phyloP scores from a whole-genome alignment of 2,329 filamentous ascomycete genomes.

The Emericellopsis atlantica region DNA sequence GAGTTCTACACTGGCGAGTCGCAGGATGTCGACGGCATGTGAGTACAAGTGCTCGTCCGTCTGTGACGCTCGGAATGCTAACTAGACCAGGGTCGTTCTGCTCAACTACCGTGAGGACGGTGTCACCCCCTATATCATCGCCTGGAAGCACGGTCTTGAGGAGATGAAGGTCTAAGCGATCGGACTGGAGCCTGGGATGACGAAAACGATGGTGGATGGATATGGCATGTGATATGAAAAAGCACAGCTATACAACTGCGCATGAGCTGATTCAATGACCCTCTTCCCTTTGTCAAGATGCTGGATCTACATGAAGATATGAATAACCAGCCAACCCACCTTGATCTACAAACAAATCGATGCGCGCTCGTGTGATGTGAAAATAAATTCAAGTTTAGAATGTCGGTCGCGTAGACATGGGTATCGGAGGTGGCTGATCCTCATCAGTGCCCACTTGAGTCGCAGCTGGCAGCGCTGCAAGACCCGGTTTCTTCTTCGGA shows the following conservation, averaged over 20 bases:
- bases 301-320: too few relatives aligned
- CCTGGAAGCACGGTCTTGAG: slow-evolving; percentile 91
- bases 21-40: slow-evolving; percentile 93
- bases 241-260: too few relatives aligned
- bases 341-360: background rate
- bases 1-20: slow-evolving; percentile 89
- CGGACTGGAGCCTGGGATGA: background rate
- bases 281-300: too few relatives aligned
- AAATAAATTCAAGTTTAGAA: slow-evolving; percentile 16
- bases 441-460: slow-evolving; percentile 9
- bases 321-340: too few relatives aligned
- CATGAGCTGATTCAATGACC: too few relatives aligned
- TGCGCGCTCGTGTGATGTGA: background rate
- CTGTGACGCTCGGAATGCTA: slow-evolving; percentile 1
- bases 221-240: too few relatives aligned
- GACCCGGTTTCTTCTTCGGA: slow-evolving; percentile 36
- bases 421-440: slow-evolving; percentile 34
- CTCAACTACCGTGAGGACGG: slow-evolving; percentile 98
- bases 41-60: slow-evolving; percentile 24
- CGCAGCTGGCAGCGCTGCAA: slow-evolving; percentile 11
- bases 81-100: slow-evolving; percentile 58
- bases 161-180: slow-evolving; percentile 77
- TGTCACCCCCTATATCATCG: slow-evolving; percentile 72
- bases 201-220: too few relatives aligned
- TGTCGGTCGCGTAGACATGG: slow-evolving; percentile 34